Evolutionary conservation across 495 filamentous ascomycete species (phyloP).

Genomic region (Talaromyces stipitatus): DNA sequence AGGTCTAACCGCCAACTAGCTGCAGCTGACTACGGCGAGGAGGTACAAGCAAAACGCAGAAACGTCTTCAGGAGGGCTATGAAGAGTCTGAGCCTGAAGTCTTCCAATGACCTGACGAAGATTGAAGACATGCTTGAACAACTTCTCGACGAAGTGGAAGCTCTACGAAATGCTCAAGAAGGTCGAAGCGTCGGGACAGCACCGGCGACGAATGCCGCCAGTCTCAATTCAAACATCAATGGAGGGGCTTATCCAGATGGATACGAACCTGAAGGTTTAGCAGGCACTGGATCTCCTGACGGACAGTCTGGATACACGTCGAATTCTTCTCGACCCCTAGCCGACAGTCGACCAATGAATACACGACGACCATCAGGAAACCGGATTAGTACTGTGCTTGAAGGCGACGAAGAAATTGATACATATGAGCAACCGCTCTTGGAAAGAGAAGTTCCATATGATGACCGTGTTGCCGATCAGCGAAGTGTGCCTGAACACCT

Average conservation of each 20-base stretch:
- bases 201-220: constrained; percentile 14
- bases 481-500: constrained; percentile 60
- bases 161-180: constrained; percentile 60
- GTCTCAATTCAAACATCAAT: constrained; percentile 30
- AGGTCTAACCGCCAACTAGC: constrained; percentile 43
- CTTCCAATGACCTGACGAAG: constrained; percentile 75
- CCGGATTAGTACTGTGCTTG: constrained; percentile 82
- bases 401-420: constrained; percentile 66
- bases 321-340: constrained; percentile 54
- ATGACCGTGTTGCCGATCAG: constrained; percentile 20
- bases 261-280: constrained; percentile 78
- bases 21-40: constrained; percentile 62
- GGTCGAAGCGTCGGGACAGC: constrained; percentile 9
- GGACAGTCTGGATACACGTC: constrained; percentile 75
- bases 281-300: constrained; percentile 65
- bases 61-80: constrained; percentile 88
- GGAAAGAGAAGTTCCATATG: constrained; percentile 23
- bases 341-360: constrained; percentile 48
- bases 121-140: constrained; percentile 96
- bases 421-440: constrained; percentile 45
- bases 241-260: constrained; percentile 36
- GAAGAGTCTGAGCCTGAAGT: constrained; percentile 79
- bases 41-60: constrained; percentile 69
- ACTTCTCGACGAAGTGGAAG: constrained; percentile 84
- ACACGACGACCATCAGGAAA: constrained; percentile 58